phyloP scores from a whole-genome alignment of 768 basidiomycete species.

The Multifurca ochricompacta region DNA sequence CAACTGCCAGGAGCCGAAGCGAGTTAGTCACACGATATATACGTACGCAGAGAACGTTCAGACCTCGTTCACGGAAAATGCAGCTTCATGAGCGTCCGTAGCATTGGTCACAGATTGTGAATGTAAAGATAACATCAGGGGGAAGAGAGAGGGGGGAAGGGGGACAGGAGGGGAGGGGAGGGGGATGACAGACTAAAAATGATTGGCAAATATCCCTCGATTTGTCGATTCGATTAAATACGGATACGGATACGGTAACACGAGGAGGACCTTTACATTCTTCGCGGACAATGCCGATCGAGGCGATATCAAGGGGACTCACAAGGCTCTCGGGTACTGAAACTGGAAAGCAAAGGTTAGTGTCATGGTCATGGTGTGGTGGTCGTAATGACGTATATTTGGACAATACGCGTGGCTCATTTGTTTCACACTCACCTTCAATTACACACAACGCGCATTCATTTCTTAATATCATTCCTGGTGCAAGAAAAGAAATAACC shows the following conservation, averaged over 20 bases:
- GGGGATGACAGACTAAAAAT: background rate
- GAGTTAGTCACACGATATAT: conserved; percentile 10
- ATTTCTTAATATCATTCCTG: background rate
- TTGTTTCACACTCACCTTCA: too few species aligned
- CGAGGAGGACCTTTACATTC: background rate
- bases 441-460: too few species aligned
- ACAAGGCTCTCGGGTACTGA: too few species aligned
- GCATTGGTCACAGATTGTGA: background rate
- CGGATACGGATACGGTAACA: background rate
- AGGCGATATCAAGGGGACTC: too few species aligned
- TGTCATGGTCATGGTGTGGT: too few species aligned
- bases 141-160: background rate
- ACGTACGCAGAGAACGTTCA: conserved; percentile 1
- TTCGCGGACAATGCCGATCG: conserved; percentile 4
- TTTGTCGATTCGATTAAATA: background rate
- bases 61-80: conserved; percentile 10
- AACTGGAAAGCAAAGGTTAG: too few species aligned
- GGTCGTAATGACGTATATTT: too few species aligned
- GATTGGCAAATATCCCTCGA: conserved; percentile 12
- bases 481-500: background rate
- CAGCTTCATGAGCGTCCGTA: background rate
- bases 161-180: background rate
- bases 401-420: too few species aligned
- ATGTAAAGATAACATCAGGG: conserved; percentile 10
- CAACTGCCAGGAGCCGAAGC: conserved; percentile 31